These are phyloP conservation scores for Myrica gale DNA, from an alignment of 306 rosid genomes.

Conservation along the genomic window DNA sequence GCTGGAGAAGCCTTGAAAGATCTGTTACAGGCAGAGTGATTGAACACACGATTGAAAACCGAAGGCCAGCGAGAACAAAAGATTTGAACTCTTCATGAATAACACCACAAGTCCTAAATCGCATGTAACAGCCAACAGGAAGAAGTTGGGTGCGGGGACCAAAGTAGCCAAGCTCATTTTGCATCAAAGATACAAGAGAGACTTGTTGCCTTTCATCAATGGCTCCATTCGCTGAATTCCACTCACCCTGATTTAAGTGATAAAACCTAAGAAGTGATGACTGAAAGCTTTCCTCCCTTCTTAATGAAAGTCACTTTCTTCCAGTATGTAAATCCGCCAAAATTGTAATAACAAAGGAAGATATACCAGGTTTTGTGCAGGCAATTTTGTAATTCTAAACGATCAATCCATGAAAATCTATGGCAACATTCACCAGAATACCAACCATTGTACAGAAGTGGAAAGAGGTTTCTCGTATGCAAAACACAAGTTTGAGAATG, in stretches of 20 bases:
- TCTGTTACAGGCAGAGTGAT: no score
- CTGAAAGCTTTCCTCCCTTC: neutral
- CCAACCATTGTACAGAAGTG: neutral
- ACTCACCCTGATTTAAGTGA: neutral
- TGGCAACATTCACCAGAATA: neutral
- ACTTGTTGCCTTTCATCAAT: neutral
- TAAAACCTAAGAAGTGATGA: neutral
- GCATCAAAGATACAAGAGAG: neutral
- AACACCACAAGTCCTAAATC: conserved; percentile 1
- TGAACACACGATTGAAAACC: no score
- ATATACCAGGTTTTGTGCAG: neutral
- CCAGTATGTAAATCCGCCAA: neutral
- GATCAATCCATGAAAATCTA: neutral
- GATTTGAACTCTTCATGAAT: neutral
- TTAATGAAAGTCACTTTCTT: neutral
- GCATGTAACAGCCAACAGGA: neutral
- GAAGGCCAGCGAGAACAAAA: neutral
- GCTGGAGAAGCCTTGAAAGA: no score
- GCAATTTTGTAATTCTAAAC: neutral
- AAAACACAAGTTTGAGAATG: neutral
- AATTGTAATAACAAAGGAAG: neutral
- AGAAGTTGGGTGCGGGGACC: neutral
- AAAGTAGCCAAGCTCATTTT: neutral
- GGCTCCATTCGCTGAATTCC: neutral
- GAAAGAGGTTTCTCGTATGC: neutral